These are phyloP conservation scores for Kwoniella pini DNA, from an alignment of 768 basidiomycete species.

Conservation along the genomic window DNA sequence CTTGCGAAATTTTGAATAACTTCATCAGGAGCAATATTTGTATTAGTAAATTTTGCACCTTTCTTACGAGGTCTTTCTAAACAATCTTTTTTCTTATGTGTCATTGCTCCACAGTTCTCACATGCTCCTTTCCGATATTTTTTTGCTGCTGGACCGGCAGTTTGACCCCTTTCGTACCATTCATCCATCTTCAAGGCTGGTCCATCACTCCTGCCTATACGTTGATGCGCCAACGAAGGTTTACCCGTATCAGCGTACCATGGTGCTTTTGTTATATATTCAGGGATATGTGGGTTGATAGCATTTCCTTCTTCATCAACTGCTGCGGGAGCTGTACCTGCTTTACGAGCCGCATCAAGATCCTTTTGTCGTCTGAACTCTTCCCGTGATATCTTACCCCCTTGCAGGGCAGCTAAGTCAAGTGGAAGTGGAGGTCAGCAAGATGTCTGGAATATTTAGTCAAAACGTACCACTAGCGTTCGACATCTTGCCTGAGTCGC, in stretches of 20 bases:
- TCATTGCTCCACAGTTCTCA: slow-evolving; percentile 97
- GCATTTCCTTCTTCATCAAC: slow-evolving; percentile 91
- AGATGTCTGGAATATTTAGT: neutral
- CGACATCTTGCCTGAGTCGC: no score
- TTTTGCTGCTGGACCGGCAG: slow-evolving; percentile 79
- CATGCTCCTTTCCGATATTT: slow-evolving; percentile 98
- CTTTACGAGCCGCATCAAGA: slow-evolving; percentile 96
- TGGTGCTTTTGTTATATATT: slow-evolving; percentile 97
- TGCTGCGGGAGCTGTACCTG: slow-evolving; percentile 94
- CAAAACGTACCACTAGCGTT: slow-evolving; percentile 15
- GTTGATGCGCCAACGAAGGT: slow-evolving; percentile 91
- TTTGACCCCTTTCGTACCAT: slow-evolving; percentile 82
- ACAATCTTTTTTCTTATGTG: slow-evolving; percentile 87
- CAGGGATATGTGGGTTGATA: slow-evolving; percentile 99
- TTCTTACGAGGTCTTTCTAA: slow-evolving; percentile 94
- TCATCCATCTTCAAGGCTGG: slow-evolving; percentile 71
- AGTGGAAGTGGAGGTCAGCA: slow-evolving; percentile 7
- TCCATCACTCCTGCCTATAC: slow-evolving; percentile 64
- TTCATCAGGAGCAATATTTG: slow-evolving; percentile 88
- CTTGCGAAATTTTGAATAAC: slow-evolving; percentile 73
- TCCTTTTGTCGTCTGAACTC: slow-evolving; percentile 95
- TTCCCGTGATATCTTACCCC: slow-evolving; percentile 85
- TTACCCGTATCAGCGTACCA: slow-evolving; percentile 97
- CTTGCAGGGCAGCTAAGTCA: slow-evolving; percentile 21
- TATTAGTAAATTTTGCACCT: slow-evolving; percentile 89